Evolutionary conservation across 75 land plant genomes (phyloP), one percentile per base, ranked within the genome.

Genomic region (Selaginella moellendorffii): DNA sequence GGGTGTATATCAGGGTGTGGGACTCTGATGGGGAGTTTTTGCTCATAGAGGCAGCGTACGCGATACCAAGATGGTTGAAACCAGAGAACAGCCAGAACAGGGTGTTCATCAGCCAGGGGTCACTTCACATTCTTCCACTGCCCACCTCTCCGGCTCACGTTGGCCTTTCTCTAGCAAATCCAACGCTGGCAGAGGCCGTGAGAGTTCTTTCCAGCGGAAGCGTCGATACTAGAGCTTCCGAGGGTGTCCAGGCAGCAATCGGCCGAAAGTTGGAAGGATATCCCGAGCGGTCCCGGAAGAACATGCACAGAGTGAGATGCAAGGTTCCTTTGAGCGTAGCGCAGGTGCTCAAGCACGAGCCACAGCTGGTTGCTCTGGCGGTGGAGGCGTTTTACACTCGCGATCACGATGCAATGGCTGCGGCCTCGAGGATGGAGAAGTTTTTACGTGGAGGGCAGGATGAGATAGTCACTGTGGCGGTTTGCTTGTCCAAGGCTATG

Each of bases 11-110:
- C 65, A 75, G 76, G 1, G 82, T 82, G 29, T 73, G 82, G 80
- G 99, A 95, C 60, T 60, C 90, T 28, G 99, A 95, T 63, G 99
- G 99, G 25, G 87, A 95, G 73, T 95, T 95, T 62, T 69, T 95
- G 52, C 80, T 95, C 26, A 95, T 95, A 5, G 99, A 95, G 52
- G 87, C 97, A 26, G 99, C 99, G 0, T 89, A 75, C 31, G 74
- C 78, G 22, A 76, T 95, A 29, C 99, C 99, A 0, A 70, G 81
- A 1, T 95, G 99, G 99, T 61, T 95, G 30, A 77, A 80, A 52
- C 96, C 96, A 21, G 84, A 85, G 2, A 82, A 74, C 56, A 74
- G 80, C 64, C 24, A 22, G 54, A 89, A 89, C 25, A 71, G 99
- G 2, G 82, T 86, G 2, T 89, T 95, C 26, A 68, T 95, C 42